phyloP scores from a whole-genome alignment of 23 red algal species.

The Gracilariopsis chorda region DNA sequence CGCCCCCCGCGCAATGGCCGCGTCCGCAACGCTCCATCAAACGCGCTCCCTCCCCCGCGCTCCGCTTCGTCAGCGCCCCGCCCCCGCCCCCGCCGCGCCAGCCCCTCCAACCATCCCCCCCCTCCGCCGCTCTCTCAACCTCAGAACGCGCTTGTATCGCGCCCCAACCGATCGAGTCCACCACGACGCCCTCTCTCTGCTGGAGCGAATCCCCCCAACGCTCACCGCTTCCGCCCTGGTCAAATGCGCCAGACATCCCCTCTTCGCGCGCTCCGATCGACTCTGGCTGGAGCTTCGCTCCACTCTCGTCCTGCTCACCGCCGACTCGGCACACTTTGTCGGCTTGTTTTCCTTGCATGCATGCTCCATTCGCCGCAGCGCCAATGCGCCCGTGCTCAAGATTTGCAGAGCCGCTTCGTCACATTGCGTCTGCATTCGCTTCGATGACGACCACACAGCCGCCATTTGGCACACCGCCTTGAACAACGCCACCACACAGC shows the following conservation, averaged over 20 bases:
- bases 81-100: neutral
- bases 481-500: neutral
- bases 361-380: neutral
- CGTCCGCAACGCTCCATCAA: neutral
- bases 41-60: neutral
- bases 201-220: neutral
- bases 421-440: conserved; percentile 49
- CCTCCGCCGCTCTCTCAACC: neutral
- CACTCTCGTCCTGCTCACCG: neutral
- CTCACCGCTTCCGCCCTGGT: neutral
- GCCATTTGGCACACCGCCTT: conserved; percentile 68
- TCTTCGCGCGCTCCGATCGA: neutral
- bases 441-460: conserved; percentile 22
- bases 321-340: neutral
- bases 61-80: neutral
- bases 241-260: neutral
- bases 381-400: conserved; percentile 22
- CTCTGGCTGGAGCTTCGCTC: neutral
- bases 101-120: neutral
- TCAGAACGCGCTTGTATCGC: neutral
- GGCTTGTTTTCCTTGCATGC: neutral
- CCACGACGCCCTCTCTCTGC: neutral
- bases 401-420: neutral
- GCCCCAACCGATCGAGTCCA: neutral
- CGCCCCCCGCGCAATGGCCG: neutral